phyloP scores from a whole-genome alignment of 306 rosid genomes.

The Cucurbita ficifolia region DNA sequence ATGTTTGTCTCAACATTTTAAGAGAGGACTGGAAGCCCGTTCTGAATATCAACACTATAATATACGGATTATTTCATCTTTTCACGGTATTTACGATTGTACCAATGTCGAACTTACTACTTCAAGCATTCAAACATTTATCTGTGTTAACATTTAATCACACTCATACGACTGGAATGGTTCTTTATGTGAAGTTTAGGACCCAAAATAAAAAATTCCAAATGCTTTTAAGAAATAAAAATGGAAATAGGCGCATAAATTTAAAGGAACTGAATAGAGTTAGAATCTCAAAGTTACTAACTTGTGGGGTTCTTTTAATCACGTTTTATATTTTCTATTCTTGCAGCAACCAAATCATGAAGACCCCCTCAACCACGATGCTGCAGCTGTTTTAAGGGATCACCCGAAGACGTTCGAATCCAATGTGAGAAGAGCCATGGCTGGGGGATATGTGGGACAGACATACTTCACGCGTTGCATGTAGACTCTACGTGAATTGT shows the following conservation, averaged over 20 bases:
- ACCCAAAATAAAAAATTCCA: background rate
- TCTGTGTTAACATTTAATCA: background rate
- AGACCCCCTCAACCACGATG: slow-evolving; percentile 44
- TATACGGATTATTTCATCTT: slow-evolving; percentile 38
- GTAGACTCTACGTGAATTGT: slow-evolving; percentile 8
- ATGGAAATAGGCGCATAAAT: background rate
- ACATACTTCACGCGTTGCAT: slow-evolving; percentile 34
- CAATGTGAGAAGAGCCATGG: slow-evolving; percentile 45
- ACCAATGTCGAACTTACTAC: background rate
- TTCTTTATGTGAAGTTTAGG: background rate
- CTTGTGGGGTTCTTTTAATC: background rate
- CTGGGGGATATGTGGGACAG: slow-evolving; percentile 49
- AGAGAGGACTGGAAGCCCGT: slow-evolving; percentile 57
- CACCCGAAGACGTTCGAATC: slow-evolving; percentile 38
- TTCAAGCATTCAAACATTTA: background rate
- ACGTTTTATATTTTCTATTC: background rate
- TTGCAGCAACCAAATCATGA: slow-evolving; percentile 38
- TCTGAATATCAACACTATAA: slow-evolving; percentile 30
- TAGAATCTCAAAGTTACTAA: background rate
- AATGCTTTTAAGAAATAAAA: too few species aligned
- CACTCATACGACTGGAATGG: background rate
- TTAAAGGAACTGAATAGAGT: background rate
- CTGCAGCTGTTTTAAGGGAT: slow-evolving; percentile 40
- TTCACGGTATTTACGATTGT: slow-evolving; percentile 27
- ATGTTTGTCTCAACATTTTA: slow-evolving; percentile 47